Evolutionary conservation across 192 early-diverging fungal genomes (phyloP).

Genomic region (Coemansia sp.): DNA sequence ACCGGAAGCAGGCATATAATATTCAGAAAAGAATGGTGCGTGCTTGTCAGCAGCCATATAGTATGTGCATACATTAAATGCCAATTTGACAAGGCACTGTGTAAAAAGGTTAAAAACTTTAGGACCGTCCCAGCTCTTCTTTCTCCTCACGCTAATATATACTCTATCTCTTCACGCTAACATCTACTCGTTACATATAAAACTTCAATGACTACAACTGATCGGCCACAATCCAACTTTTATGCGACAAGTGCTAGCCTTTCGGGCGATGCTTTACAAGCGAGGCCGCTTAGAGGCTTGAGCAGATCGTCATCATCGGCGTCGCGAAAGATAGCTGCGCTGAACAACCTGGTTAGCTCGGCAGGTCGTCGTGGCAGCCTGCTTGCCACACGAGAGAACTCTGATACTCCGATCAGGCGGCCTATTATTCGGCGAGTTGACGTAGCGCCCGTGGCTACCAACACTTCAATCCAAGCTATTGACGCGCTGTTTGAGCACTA

Average conservation of each 20-base stretch:
- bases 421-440: constrained; percentile 27
- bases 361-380: not conserved
- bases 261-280: not conserved
- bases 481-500: constrained; percentile 28
- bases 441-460: constrained; percentile 6
- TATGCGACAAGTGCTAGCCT: not conserved
- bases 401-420: not conserved
- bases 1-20: not conserved
- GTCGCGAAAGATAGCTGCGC: not conserved
- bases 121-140: not conserved
- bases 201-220: not conserved
- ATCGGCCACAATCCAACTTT: not conserved
- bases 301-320: constrained; percentile 2
- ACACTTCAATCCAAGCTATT: constrained; percentile 27
- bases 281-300: not conserved
- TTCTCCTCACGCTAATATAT: not conserved
- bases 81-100: too few species aligned
- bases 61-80: not conserved
- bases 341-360: constrained; percentile 1
- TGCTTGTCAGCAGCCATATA: constrained; percentile 1
- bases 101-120: not conserved
- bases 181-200: not conserved
- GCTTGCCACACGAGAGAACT: not conserved
- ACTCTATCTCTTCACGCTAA: not conserved
- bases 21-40: not conserved